Evolutionary conservation across 345 rosid genomes (phyloP).

Genomic region (Alliaria petiolata): DNA sequence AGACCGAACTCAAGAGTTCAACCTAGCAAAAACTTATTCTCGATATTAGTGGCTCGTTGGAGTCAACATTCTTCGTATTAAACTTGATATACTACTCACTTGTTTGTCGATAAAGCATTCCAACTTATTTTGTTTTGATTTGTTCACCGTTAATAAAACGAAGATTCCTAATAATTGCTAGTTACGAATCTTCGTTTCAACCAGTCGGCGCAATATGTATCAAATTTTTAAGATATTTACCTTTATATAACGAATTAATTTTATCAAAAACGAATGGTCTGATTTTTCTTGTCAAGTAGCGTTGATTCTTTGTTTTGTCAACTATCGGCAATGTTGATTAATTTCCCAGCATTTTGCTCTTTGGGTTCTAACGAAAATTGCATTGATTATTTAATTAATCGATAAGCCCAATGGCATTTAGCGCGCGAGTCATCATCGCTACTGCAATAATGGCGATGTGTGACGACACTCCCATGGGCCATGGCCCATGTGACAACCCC

Average conservation of each 20-base stretch:
- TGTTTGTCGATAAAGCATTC: neutral
- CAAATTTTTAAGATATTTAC: too few relatives aligned
- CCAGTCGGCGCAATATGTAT: neutral
- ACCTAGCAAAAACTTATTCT: too few relatives aligned
- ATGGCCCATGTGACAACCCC: slow-evolving; percentile 24
- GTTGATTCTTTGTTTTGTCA: neutral
- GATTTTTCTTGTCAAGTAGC: neutral
- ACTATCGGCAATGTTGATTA: neutral
- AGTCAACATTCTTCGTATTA: too few relatives aligned
- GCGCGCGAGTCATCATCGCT: slow-evolving; percentile 15
- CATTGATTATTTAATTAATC: neutral
- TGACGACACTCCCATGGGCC: slow-evolving; percentile 9
- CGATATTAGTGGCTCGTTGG: neutral
- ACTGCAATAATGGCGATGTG: slow-evolving; percentile 19
- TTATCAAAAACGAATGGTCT: slow-evolving; percentile 12
- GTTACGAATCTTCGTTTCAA: neutral
- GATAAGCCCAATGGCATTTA: slow-evolving; percentile 4
- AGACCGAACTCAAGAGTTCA: too few relatives aligned
- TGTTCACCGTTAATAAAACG: neutral
- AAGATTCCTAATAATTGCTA: neutral
- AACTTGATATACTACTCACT: too few relatives aligned
- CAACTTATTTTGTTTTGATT: neutral
- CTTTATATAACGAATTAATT: neutral
- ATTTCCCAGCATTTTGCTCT: neutral
- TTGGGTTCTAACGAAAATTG: neutral